These are phyloP conservation scores for Ustilago bromivora DNA, from an alignment of 1,284 basidiomycete species.

Conservation along the genomic window DNA sequence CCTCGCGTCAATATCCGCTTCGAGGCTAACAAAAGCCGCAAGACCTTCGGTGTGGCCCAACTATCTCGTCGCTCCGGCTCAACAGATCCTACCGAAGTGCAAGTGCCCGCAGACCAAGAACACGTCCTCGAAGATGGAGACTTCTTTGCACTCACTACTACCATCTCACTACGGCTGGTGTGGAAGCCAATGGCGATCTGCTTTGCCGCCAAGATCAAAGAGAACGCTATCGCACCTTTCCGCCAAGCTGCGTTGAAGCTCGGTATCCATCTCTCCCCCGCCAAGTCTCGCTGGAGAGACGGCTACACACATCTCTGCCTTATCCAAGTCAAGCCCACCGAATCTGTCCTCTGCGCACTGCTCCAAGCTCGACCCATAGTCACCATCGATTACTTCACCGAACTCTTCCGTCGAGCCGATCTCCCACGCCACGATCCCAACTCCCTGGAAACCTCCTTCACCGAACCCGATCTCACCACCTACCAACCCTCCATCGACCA, in stretches of 20 bases:
- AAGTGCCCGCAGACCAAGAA: constrained; percentile 33
- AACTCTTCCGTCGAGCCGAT: constrained; percentile 44
- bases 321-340: constrained; percentile 44
- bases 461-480: constrained; percentile 27
- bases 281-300: constrained; percentile 42
- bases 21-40: constrained; percentile 52
- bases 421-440: constrained; percentile 36
- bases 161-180: constrained; percentile 43
- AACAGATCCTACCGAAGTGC: constrained; percentile 25
- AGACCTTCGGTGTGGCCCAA: constrained; percentile 32
- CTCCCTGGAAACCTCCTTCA: constrained; percentile 45
- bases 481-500: constrained; percentile 39
- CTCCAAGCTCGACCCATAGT: constrained; percentile 43
- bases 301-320: constrained; percentile 55
- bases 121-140: constrained; percentile 34
- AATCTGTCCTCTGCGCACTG: constrained; percentile 42
- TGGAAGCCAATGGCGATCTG: constrained; percentile 47
- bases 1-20: constrained; percentile 50
- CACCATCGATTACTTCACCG: constrained; percentile 40
- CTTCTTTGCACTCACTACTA: constrained; percentile 46
- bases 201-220: constrained; percentile 45
- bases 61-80: constrained; percentile 3
- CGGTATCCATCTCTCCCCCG: constrained; percentile 42
- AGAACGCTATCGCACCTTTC: constrained; percentile 26
- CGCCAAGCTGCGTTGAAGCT: constrained; percentile 20